Conservation (phyloP, 176 grass and related monocot genomes). For the Puya raimondii region DNA sequence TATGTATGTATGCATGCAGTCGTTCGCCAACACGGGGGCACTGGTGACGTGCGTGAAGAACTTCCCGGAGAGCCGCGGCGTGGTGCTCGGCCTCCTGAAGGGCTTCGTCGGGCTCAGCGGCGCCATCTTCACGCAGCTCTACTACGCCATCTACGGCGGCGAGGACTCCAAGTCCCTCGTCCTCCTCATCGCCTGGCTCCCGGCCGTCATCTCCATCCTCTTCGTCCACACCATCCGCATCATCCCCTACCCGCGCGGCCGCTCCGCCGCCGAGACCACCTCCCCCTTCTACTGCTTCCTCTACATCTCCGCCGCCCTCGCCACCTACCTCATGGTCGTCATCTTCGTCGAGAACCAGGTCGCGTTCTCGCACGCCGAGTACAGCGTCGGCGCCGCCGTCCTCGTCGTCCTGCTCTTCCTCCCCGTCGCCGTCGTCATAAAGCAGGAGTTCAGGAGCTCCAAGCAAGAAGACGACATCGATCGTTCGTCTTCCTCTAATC, state of each 20-base stretch:
- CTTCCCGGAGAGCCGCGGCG: constrained; percentile 70
- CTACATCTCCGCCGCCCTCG: constrained; percentile 65
- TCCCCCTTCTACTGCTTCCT: constrained; percentile 67
- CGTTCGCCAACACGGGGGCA: constrained; percentile 33
- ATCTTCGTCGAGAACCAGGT: constrained; percentile 46
- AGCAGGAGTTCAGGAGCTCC: constrained; percentile 38
- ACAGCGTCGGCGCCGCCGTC: constrained; percentile 21
- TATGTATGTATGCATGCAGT: no score
- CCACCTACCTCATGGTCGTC: constrained; percentile 44
- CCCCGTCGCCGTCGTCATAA: constrained; percentile 47
- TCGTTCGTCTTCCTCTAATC: not conserved
- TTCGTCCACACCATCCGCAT: constrained; percentile 67
- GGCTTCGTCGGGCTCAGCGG: constrained; percentile 31
- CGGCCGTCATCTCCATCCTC: constrained; percentile 52
- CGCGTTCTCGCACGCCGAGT: constrained; percentile 32
- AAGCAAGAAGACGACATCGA: constrained; percentile 5
- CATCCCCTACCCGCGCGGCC: constrained; percentile 22
- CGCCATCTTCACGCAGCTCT: constrained; percentile 26
- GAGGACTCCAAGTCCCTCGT: constrained; percentile 76
- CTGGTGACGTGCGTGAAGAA: constrained; percentile 72
- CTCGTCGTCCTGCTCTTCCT: constrained; percentile 52
- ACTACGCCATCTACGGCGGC: constrained; percentile 44
- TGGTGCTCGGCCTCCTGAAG: constrained; percentile 51
- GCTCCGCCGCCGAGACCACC: constrained; percentile 4
- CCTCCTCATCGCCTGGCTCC: constrained; percentile 68